Evolutionary conservation across 352 stramenopile species (phyloP).

Genomic region (Elongisporangium anandrum): DNA sequence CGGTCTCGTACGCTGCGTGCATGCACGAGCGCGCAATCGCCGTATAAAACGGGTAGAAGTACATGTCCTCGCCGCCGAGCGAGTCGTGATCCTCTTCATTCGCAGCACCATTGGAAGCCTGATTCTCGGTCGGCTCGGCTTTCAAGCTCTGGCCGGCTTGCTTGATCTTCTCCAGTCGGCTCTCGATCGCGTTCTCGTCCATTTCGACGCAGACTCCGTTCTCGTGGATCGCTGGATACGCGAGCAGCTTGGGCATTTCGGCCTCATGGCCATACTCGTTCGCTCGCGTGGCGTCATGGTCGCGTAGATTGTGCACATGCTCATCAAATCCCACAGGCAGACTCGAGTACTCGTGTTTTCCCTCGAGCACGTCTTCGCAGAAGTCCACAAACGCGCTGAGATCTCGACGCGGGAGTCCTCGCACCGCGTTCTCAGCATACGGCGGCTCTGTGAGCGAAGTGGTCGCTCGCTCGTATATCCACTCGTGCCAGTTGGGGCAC

Average conservation of each 20-base stretch:
- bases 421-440: conserved; percentile 7
- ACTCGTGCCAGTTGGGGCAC: conserved; percentile 77
- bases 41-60: conserved; percentile 56
- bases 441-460: conserved; percentile 17
- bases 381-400: conserved; percentile 52
- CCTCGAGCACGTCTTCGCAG: conserved; percentile 36
- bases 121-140: conserved; percentile 1
- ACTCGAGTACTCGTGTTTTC: conserved; percentile 18
- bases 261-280: conserved; percentile 8
- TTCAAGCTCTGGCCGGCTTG: conserved; percentile 8
- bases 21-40: conserved; percentile 13
- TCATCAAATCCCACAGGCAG: conserved; percentile 37
- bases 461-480: conserved; percentile 50
- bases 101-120: background rate
- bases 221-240: conserved; percentile 52
- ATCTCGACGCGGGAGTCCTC: conserved; percentile 29
- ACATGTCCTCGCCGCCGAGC: conserved; percentile 14
- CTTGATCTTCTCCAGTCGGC: conserved; percentile 33
- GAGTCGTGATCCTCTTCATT: conserved; percentile 4
- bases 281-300: conserved; percentile 11
- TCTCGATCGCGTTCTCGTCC: conserved; percentile 39
- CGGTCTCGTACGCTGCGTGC: conserved; percentile 55
- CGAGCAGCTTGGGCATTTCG: conserved; percentile 25
- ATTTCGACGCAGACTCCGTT: conserved; percentile 45
- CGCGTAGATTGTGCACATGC: conserved; percentile 39